Evolutionary conservation across 2,329 filamentous ascomycete genomes (phyloP).

Genomic region (Penicillium brevicompactum): DNA sequence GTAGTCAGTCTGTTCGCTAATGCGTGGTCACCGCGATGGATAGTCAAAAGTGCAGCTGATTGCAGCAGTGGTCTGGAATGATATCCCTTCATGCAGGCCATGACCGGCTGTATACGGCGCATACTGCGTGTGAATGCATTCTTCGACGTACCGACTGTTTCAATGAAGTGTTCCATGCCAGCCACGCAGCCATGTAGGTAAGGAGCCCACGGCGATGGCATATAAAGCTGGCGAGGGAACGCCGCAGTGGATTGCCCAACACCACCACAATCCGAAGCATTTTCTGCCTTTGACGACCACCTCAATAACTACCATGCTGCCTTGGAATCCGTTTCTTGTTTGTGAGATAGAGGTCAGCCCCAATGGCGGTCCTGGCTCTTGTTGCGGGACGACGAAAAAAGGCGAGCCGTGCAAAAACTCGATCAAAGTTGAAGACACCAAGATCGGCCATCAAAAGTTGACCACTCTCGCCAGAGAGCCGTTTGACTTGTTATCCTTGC

Average conservation of each 20-base stretch:
- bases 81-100: no score
- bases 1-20: no score
- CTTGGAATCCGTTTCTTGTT: not conserved
- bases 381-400: not conserved
- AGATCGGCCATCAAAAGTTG: not conserved
- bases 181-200: no score
- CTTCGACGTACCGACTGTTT: no score
- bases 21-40: no score
- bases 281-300: not conserved
- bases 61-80: no score
- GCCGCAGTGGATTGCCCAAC: not conserved
- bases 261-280: slow-evolving; percentile 5
- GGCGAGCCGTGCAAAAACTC: not conserved
- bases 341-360: not conserved
- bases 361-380: not conserved
- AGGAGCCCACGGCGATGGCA: not conserved
- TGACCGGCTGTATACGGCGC: no score
- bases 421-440: not conserved
- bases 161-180: no score
- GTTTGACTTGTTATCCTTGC: not conserved
- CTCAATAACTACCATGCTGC: no score
- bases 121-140: no score
- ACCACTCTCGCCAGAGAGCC: not conserved
- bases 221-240: not conserved
- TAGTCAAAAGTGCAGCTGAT: no score